Conservation (phyloP, 2,329 filamentous ascomycete species). For the Colletotrichum sp. region DNA sequence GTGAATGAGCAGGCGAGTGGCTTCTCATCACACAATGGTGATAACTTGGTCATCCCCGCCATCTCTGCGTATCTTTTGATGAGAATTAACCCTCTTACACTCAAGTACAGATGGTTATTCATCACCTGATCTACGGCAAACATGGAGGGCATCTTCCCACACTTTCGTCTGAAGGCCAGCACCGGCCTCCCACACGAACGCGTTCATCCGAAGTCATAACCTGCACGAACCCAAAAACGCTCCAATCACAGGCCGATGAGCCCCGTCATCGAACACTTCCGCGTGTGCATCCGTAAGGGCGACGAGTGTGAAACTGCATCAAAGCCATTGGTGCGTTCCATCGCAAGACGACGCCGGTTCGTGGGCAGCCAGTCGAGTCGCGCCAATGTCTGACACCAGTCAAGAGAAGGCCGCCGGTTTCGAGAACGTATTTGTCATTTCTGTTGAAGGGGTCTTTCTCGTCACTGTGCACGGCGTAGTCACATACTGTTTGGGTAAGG, state of each 20-base stretch:
- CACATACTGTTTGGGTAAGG: rapidly evolving
- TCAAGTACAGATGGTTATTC: no score
- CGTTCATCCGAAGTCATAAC: neutral
- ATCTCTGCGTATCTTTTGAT: neutral
- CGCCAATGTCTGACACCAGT: neutral
- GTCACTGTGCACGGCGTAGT: neutral
- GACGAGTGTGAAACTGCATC: neutral
- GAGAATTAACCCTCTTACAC: neutral
- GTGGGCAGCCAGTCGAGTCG: neutral
- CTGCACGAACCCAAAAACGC: neutral
- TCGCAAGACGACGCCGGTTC: neutral
- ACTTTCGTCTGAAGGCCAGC: neutral
- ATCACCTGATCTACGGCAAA: neutral
- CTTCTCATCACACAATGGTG: no score
- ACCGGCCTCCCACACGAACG: neutral
- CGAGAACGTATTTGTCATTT: neutral
- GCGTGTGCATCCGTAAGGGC: neutral
- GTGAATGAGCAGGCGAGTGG: no score
- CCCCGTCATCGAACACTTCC: neutral
- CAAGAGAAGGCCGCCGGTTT: neutral
- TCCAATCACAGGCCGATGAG: neutral
- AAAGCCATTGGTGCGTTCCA: neutral
- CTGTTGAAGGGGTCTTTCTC: neutral
- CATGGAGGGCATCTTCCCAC: neutral
- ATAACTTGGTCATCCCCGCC: no score